Percentiles rank a stretch among this genome's conserved stretches.
Conservation (phyloP, 768 basidiomycete genomes). For the Coprinellus micaceus region DNA sequence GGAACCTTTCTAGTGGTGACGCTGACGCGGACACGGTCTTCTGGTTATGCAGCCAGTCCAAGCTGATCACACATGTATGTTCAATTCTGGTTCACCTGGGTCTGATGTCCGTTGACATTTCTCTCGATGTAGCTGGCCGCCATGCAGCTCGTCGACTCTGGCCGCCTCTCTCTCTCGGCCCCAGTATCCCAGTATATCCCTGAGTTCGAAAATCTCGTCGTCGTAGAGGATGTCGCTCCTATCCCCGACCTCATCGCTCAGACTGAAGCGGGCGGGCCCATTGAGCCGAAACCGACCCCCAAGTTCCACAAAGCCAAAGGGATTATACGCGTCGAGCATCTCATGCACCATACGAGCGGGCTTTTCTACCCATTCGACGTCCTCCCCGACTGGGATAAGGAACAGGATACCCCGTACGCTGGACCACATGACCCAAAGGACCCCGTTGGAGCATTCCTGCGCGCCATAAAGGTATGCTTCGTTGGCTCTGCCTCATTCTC, state of each 20-base stretch:
- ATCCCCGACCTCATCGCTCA: not conserved
- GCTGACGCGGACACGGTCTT: slow-evolving; percentile 31
- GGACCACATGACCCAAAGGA: slow-evolving; percentile 9
- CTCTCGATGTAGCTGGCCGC: slow-evolving; percentile 24
- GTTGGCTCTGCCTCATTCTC: not conserved
- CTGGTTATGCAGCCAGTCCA: slow-evolving; percentile 40
- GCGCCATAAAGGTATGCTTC: not conserved
- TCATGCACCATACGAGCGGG: slow-evolving; percentile 32
- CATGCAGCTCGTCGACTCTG: slow-evolving; percentile 30
- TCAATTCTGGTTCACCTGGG: not conserved
- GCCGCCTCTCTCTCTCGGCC: slow-evolving; percentile 25
- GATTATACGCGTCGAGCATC: slow-evolving; percentile 24
- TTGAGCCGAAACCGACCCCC: slow-evolving; percentile 9
- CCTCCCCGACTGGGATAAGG: slow-evolving; percentile 3
- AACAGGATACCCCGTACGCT: slow-evolving; percentile 6
- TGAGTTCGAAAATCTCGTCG: slow-evolving; percentile 25
- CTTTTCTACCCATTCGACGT: slow-evolving; percentile 19
- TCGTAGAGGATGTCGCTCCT: slow-evolving; percentile 14
- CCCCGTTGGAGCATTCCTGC: not conserved
- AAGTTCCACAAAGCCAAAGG: slow-evolving; percentile 21
- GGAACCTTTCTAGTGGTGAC: slow-evolving; percentile 23
- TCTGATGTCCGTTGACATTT: not conserved
- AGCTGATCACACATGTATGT: slow-evolving; percentile 31
- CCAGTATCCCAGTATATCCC: slow-evolving; percentile 25
- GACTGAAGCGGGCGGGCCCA: not conserved